Conservation (phyloP, 78 protist species). For the Anaeramoeba flamelloides region DNA sequence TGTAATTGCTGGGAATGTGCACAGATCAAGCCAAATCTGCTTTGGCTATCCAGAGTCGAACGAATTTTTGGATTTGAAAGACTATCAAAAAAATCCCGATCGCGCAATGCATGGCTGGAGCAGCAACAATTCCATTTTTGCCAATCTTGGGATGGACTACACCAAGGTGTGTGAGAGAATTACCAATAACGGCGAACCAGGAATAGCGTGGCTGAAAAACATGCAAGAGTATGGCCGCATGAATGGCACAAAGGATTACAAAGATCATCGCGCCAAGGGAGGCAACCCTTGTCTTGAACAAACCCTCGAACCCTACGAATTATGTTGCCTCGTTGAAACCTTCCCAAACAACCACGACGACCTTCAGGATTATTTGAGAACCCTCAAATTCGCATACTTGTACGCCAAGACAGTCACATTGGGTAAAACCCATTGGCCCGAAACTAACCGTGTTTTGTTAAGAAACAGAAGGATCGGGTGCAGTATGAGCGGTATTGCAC, state of each 20-base stretch:
- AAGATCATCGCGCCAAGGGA: conserved; percentile 38
- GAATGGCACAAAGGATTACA: conserved; percentile 16
- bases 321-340: conserved; percentile 72
- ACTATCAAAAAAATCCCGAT: conserved; percentile 56
- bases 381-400: conserved; percentile 45
- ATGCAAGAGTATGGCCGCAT: conserved; percentile 54
- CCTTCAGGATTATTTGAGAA: conserved; percentile 37
- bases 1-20: conserved; percentile 61
- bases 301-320: conserved; percentile 63
- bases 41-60: conserved; percentile 41
- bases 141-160: conserved; percentile 64
- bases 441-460: conserved; percentile 44
- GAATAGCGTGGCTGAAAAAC: conserved; percentile 69
- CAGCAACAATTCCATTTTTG: conserved; percentile 53
- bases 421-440: conserved; percentile 62
- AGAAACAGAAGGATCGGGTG: conserved; percentile 69
- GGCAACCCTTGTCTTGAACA: conserved; percentile 79
- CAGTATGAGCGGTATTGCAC: conserved; percentile 67
- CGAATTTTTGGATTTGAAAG: conserved; percentile 55
- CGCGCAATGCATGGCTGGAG: conserved; percentile 56
- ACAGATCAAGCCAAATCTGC: conserved; percentile 38
- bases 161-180: conserved; percentile 17
- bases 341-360: conserved; percentile 45
- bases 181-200: conserved; percentile 71
- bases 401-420: conserved; percentile 77